Conservation (phyloP, 192 early-diverging fungal genomes). For the Paraglomus occultum region DNA sequence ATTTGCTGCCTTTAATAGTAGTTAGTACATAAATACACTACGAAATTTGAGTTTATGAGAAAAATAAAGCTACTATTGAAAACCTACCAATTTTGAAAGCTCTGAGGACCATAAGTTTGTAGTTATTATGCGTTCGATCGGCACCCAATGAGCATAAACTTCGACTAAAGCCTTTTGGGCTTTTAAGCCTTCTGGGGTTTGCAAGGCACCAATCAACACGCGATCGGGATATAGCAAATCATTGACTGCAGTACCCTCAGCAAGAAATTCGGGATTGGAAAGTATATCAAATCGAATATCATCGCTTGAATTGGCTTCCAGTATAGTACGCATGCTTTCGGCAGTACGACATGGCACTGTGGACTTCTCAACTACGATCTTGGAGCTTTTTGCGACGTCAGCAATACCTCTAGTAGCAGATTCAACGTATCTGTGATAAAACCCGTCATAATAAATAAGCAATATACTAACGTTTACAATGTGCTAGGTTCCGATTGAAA, state of each 20-base stretch:
- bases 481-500: background rate
- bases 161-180: slow-evolving; percentile 76
- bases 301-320: slow-evolving; percentile 70
- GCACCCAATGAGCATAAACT: slow-evolving; percentile 89
- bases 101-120: slow-evolving; percentile 95
- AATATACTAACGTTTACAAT: background rate
- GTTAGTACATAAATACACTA: background rate
- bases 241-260: slow-evolving; percentile 86
- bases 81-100: slow-evolving; percentile 81
- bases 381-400: slow-evolving; percentile 68
- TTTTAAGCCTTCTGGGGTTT: slow-evolving; percentile 62
- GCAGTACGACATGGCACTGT: slow-evolving; percentile 94
- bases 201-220: slow-evolving; percentile 82
- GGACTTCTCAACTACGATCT: slow-evolving; percentile 93
- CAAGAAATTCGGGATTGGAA: slow-evolving; percentile 95
- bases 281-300: slow-evolving; percentile 80
- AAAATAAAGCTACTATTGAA: background rate
- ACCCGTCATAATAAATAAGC: slow-evolving; percentile 12
- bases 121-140: slow-evolving; percentile 79
- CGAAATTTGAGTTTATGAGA: too few species aligned
- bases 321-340: slow-evolving; percentile 76
- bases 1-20: slow-evolving; percentile 70
- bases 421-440: slow-evolving; percentile 65
- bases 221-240: slow-evolving; percentile 87
- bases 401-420: slow-evolving; percentile 82